A percentile compares a stretch with the other conserved stretches of the same genome.
Evolutionary conservation across 1,284 basidiomycete species (phyloP).

Genomic region (Xerocomus nothofagi): DNA sequence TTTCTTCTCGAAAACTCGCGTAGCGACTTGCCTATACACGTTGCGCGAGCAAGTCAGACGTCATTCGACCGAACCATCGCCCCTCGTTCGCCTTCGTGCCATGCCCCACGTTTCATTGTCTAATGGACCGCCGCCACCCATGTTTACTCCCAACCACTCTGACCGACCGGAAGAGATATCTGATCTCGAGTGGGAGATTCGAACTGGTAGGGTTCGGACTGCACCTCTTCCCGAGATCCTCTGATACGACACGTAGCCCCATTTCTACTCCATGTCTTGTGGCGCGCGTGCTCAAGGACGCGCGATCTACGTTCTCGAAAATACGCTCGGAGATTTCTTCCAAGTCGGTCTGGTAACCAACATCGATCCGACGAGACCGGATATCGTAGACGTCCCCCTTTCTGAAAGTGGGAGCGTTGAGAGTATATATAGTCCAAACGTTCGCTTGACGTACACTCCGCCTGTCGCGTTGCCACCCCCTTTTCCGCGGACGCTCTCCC

Average conservation of each 20-base stretch:
- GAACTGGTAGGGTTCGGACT: slow-evolving; percentile 49
- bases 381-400: slow-evolving; percentile 19
- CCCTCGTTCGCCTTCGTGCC: slow-evolving; percentile 5
- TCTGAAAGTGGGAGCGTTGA: slow-evolving; percentile 37
- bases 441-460: slow-evolving; percentile 63
- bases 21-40: not conserved
- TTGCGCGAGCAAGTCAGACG: slow-evolving; percentile 1
- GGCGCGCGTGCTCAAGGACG: slow-evolving; percentile 47
- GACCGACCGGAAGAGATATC: slow-evolving; percentile 23
- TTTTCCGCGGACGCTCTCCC: slow-evolving; percentile 62
- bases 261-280: not conserved
- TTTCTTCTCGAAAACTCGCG: not conserved
- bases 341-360: slow-evolving; percentile 59
- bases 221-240: slow-evolving; percentile 13
- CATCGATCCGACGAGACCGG: slow-evolving; percentile 42
- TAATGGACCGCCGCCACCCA: slow-evolving; percentile 31
- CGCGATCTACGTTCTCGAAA: slow-evolving; percentile 64
- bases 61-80: slow-evolving; percentile 2
- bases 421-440: slow-evolving; percentile 54
- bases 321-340: slow-evolving; percentile 75
- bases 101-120: slow-evolving; percentile 7
- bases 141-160: slow-evolving; percentile 28
- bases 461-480: slow-evolving; percentile 63
- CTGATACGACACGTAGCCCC: slow-evolving; percentile 34
- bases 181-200: slow-evolving; percentile 64